A percentile compares a stretch with the other conserved stretches of the same genome.
Conservation (phyloP, 2,329 filamentous ascomycete species). For the Alternaria metachromatica region DNA sequence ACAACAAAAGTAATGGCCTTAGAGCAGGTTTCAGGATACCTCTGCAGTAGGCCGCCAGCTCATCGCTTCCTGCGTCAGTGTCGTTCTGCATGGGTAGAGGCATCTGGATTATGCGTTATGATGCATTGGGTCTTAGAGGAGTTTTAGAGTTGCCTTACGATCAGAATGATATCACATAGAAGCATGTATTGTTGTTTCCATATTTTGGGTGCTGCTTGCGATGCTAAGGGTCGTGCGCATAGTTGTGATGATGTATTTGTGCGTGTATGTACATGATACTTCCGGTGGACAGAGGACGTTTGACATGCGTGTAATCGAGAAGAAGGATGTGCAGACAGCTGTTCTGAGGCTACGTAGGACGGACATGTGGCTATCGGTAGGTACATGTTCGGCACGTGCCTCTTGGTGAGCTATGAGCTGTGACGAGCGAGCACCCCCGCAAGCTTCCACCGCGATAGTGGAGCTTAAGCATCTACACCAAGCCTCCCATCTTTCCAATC, state of each 20-base stretch:
- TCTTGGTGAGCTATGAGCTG: constrained; percentile 20
- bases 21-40: constrained; percentile 38
- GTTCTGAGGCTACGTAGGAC: neutral
- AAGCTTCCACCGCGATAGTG: constrained; percentile 16
- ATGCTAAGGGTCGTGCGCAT: neutral
- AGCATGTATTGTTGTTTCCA: neutral
- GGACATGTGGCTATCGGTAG: neutral
- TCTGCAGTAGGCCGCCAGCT: constrained; percentile 44
- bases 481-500: neutral
- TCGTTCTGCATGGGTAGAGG: constrained; percentile 37
- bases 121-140: constrained; percentile 50
- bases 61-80: constrained; percentile 44
- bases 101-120: constrained; percentile 45
- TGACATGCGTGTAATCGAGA: neutral
- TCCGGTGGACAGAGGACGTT: neutral
- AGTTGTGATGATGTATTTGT: neutral
- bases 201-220: neutral
- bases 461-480: constrained; percentile 12
- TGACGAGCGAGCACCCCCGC: constrained; percentile 31
- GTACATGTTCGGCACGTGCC: constrained; percentile 19
- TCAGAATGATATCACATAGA: constrained; percentile 44
- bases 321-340: neutral
- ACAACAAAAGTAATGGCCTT: constrained; percentile 40
- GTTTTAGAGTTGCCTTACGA: constrained; percentile 47
- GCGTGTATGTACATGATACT: neutral